phyloP scores from a whole-genome alignment of 2,329 filamentous ascomycete genomes.

The Ophiostoma fasciatum region DNA sequence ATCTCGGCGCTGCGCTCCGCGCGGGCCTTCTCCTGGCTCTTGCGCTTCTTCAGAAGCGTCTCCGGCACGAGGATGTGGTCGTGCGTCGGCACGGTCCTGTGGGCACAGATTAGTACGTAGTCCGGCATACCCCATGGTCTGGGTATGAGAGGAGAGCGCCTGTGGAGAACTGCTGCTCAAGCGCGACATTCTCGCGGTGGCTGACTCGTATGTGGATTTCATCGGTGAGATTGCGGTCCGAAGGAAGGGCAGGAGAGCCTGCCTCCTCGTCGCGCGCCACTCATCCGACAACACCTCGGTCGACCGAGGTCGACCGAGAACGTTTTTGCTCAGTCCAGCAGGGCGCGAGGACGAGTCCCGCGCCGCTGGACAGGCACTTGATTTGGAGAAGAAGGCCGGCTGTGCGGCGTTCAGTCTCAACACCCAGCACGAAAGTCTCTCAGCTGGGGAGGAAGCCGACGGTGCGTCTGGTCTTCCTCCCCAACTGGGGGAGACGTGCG shows the following conservation, averaged over 20 bases:
- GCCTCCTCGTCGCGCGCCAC: conserved; percentile 20
- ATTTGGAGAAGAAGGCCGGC: conserved; percentile 58
- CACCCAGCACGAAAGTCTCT: conserved; percentile 51
- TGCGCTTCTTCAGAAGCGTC: conserved; percentile 99
- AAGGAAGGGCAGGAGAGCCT: neutral
- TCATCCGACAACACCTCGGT: conserved; percentile 64
- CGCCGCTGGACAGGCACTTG: conserved; percentile 40
- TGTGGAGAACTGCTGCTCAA: conserved; percentile 86
- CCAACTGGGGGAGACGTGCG: conserved; percentile 40
- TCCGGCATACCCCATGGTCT: conserved; percentile 45
- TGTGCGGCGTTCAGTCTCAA: conserved; percentile 56
- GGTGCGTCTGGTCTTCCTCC: too few relatives aligned
- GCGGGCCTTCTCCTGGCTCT: conserved; percentile 98
- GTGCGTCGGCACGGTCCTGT: conserved; percentile 78
- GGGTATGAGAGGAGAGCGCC: conserved; percentile 55
- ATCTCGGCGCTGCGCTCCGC: conserved; percentile 68
- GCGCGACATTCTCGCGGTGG: conserved; percentile 83
- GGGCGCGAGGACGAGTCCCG: conserved; percentile 11
- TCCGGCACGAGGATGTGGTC: conserved; percentile 96
- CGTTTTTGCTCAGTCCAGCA: conserved; percentile 9
- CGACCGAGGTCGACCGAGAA: conserved; percentile 31
- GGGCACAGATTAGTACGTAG: conserved; percentile 64
- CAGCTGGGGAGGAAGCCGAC: conserved; percentile 22
- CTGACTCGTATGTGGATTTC: conserved; percentile 71
- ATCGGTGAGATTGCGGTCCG: conserved; percentile 49